These are phyloP conservation scores for Escallonia herrerae DNA, from an alignment of 129 eudicot genomes.

Conservation along the genomic window DNA sequence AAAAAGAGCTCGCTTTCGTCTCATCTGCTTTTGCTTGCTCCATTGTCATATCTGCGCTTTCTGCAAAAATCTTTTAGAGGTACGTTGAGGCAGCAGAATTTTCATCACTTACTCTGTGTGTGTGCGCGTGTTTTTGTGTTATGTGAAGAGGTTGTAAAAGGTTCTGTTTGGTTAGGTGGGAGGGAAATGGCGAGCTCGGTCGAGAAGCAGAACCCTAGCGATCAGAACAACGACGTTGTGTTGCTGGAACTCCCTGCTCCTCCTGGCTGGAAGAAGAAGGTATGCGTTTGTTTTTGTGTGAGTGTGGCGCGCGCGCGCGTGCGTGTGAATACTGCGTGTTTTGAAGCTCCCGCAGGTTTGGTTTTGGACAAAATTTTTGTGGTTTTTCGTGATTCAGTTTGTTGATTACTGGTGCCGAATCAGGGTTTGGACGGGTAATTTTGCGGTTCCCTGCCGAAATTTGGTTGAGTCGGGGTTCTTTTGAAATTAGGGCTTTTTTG, in stretches of 20 bases:
- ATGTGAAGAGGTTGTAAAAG: too few relatives aligned
- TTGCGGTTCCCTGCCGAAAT: conserved; percentile 6
- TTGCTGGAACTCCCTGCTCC: conserved; percentile 84
- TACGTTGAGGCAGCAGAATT: too few relatives aligned
- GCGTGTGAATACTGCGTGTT: too few relatives aligned
- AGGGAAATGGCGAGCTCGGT: conserved; percentile 50
- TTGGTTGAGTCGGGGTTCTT: not conserved
- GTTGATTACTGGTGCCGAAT: conserved; percentile 10
- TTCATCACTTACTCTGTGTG: not conserved
- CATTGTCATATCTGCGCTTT: too few relatives aligned
- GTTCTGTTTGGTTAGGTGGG: not conserved
- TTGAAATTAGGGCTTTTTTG: too few relatives aligned
- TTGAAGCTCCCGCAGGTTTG: too few relatives aligned
- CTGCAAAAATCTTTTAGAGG: too few relatives aligned
- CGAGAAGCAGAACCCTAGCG: conserved; percentile 4
- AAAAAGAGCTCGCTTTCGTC: too few relatives aligned
- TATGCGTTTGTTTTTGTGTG: not conserved
- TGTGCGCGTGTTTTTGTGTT: too few relatives aligned
- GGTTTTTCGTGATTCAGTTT: not conserved
- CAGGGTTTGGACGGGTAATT: conserved; percentile 2
- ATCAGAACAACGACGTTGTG: conserved; percentile 36
- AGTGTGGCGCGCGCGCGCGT: too few relatives aligned
- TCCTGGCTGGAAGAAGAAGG: conserved; percentile 73
- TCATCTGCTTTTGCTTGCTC: too few relatives aligned
- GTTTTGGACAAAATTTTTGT: too few relatives aligned